Conservation (phyloP, 371 early-diverging fungal genomes). For the Mortierella sp. region DNA sequence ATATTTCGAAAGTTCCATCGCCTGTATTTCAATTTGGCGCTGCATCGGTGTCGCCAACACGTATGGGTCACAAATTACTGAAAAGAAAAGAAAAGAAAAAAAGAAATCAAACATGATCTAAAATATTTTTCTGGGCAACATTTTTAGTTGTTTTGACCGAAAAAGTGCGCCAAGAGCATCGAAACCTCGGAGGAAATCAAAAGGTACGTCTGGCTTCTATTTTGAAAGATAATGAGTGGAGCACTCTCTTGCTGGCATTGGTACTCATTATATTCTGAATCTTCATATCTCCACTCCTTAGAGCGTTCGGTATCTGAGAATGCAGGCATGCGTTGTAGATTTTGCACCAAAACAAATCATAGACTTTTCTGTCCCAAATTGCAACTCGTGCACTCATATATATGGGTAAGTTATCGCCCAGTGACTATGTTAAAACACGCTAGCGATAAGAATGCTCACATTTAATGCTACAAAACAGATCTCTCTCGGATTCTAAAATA, state of each 20-base stretch:
- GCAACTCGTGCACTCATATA: constrained; percentile 1
- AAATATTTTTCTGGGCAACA: neutral
- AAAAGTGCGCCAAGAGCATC: neutral
- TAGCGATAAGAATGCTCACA: neutral
- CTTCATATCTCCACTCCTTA: neutral
- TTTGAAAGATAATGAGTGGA: neutral
- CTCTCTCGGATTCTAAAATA: neutral
- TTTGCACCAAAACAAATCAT: constrained; percentile 15
- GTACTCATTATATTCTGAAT: neutral
- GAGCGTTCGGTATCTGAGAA: constrained; percentile 7
- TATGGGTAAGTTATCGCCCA: constrained; percentile 15
- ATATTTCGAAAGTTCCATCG: neutral
- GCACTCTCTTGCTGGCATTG: neutral
- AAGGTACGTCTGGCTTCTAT: neutral
- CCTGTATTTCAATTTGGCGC: neutral
- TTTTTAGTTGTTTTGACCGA: neutral
- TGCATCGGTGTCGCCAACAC: neutral
- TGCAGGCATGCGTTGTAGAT: constrained; percentile 12
- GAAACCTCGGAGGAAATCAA: neutral
- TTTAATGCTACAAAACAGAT: neutral
- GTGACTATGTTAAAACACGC: neutral
- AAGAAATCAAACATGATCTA: neutral
- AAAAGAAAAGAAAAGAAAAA: neutral
- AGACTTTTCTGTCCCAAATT: constrained; percentile 18
- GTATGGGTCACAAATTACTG: neutral